Evolutionary conservation across 176 grass and related monocot species (phyloP), one percentile per base, ranked within the genome.

Genomic region (Oryza officinalis): DNA sequence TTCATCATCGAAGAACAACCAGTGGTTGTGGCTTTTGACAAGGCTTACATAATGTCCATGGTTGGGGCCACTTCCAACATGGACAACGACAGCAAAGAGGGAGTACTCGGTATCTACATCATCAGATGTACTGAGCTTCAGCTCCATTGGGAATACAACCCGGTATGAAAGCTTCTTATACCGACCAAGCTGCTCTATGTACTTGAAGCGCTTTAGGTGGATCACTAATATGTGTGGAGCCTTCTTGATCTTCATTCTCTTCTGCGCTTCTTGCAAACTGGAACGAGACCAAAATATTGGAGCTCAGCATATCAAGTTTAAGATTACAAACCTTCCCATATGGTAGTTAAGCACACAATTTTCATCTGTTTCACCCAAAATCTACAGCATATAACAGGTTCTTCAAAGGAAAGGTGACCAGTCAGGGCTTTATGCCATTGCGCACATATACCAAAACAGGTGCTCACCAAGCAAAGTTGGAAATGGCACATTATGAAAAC

Each of bases 201-300:
- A 98, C 84, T 98, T 98, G 32, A 93, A 98, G 23, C 91, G 93
- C 63, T 95, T 98, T 63, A 98, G 91, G 60, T 98, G 96, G 69
- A 98, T 98, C 65, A 98, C 96, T 43, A 98, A 82, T 88, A 95
- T 95, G 27, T 92, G 80, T 71, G 96, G 96, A 61, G 93, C 89
- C 87, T 98, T 98, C 82, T 95, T 98, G 41, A 98, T 98, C 82
- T 98, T 98, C 96, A 98, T 94, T 81, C 96, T 90, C 85, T 98
- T 95, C 84, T 98, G 89, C 31, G 96, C 96, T 88, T 98, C 93
- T 87, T 98, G 96, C 85, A 98, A 86, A 85, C 96, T 95, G 87
- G 32, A 93, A 80, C n/a, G 31, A 44, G 32, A 81, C 5, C 43
- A 85, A 66, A 71, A 81, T 80, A 45, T 68, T 40, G 9, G 31